Conservation (phyloP, 805 yeast genomes). For the Gaillardinia entomophila region DNA sequence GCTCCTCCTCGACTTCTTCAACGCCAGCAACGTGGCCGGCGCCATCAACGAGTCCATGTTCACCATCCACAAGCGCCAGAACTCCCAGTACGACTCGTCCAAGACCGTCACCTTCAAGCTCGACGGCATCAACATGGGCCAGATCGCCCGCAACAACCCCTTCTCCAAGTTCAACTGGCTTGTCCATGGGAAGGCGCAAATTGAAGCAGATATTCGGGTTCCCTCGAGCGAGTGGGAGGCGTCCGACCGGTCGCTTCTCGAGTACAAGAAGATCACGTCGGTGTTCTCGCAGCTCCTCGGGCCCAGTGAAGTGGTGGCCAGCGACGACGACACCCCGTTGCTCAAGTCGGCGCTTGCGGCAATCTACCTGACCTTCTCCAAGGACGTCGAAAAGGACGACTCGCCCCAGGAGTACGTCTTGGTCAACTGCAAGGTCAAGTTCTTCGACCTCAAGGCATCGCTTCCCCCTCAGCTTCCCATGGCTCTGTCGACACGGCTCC, state of each 20-base stretch:
- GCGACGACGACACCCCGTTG: conserved; percentile 17
- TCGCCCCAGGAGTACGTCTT: conserved; percentile 46
- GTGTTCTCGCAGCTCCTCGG: conserved; percentile 20
- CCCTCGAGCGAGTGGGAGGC: conserved; percentile 40
- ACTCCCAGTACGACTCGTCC: conserved; percentile 35
- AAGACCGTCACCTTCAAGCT: conserved; percentile 32
- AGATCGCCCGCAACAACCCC: conserved; percentile 20
- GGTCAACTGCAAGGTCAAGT: conserved; percentile 59
- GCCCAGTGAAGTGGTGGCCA: conserved; percentile 1
- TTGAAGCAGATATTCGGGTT: conserved; percentile 66
- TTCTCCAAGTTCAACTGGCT: conserved; percentile 63
- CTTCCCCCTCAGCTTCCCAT: conserved; percentile 45
- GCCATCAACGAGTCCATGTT: conserved; percentile 70
- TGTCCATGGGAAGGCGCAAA: conserved; percentile 57
- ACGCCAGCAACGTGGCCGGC: conserved; percentile 67
- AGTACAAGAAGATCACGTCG: conserved; percentile 18
- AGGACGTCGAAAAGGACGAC: conserved; percentile 6
- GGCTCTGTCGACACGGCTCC: conserved; percentile 44
- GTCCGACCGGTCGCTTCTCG: conserved; percentile 9
- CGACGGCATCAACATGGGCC: conserved; percentile 36
- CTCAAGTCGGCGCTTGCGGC: conserved; percentile 37
- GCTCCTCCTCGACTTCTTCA: conserved; percentile 59
- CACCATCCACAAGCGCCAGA: conserved; percentile 71
- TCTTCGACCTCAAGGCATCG: conserved; percentile 55
- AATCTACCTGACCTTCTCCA: conserved; percentile 33